phyloP scores from a whole-genome alignment of 257 asterid species.

The Jacaranda copaia region DNA sequence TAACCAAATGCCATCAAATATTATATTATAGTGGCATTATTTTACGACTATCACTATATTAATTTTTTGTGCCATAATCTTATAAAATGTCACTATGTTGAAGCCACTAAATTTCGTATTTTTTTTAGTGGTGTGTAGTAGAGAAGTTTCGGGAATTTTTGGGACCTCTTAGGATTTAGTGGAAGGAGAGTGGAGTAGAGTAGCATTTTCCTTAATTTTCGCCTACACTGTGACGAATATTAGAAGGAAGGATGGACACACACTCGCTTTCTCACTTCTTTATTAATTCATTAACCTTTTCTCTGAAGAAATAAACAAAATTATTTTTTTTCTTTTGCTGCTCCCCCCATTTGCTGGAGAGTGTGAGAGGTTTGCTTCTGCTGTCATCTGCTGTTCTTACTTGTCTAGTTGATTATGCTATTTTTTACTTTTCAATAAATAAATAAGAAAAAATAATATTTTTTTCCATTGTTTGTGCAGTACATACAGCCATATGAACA shows the following conservation, averaged over 20 bases:
- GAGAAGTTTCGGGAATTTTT: neutral
- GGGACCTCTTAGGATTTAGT: neutral
- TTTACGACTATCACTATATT: too few relatives aligned
- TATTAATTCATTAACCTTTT: neutral
- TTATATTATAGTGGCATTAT: too few relatives aligned
- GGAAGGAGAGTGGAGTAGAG: conserved; percentile 4
- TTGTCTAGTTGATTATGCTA: conserved; percentile 1
- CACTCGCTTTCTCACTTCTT: neutral
- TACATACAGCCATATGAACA: conserved; percentile 88
- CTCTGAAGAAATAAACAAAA: neutral
- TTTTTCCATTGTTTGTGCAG: conserved; percentile 50
- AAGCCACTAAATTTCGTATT: too few relatives aligned
- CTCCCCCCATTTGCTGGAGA: conserved; percentile 10
- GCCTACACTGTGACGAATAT: neutral
- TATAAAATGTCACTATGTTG: too few relatives aligned
- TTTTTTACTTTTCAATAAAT: neutral
- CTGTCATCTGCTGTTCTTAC: neutral
- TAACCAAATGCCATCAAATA: too few relatives aligned
- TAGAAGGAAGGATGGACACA: conserved; percentile 2
- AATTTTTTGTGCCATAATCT: too few relatives aligned
- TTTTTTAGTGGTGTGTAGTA: too few relatives aligned
- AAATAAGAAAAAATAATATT: neutral
- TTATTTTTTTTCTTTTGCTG: conserved; percentile 7
- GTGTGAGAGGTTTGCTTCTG: neutral
- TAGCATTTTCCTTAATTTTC: neutral